Conservation (phyloP, 441 rosid genomes). For the Pelargonium myrrhifolium region DNA sequence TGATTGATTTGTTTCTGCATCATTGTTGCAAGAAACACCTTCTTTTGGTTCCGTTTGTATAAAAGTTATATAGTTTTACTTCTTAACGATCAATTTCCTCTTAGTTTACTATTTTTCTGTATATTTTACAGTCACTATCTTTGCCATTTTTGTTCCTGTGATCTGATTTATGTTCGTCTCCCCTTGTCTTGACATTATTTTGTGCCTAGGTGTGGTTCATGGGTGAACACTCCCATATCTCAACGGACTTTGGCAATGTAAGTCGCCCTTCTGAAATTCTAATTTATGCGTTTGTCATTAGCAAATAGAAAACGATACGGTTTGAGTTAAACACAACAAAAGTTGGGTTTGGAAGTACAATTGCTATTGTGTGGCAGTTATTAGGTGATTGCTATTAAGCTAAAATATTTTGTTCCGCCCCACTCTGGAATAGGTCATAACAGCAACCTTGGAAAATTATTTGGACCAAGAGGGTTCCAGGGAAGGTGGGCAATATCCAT, state of each 20-base stretch:
- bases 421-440: slow-evolving; percentile 56
- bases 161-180: neutral
- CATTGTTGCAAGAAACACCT: neutral
- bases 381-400: slow-evolving; percentile 20
- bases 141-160: neutral
- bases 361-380: neutral
- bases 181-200: neutral
- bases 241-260: slow-evolving; percentile 77
- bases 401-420: slow-evolving; percentile 18
- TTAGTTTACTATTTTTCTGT: neutral
- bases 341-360: slow-evolving; percentile 5
- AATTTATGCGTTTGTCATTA: slow-evolving; percentile 12
- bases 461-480: slow-evolving; percentile 36
- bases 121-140: neutral
- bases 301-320: neutral
- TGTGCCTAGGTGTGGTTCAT: slow-evolving; percentile 67
- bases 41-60: neutral
- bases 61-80: too few relatives aligned
- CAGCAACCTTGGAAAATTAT: slow-evolving; percentile 84
- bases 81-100: neutral
- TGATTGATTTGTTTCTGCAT: neutral
- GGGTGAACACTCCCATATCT: slow-evolving; percentile 82
- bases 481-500: slow-evolving; percentile 20
- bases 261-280: slow-evolving; percentile 25
- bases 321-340: slow-evolving; percentile 1